These are phyloP conservation scores for Boletus vinaceobasis DNA, from an alignment of 768 basidiomycete species.

Conservation along the genomic window DNA sequence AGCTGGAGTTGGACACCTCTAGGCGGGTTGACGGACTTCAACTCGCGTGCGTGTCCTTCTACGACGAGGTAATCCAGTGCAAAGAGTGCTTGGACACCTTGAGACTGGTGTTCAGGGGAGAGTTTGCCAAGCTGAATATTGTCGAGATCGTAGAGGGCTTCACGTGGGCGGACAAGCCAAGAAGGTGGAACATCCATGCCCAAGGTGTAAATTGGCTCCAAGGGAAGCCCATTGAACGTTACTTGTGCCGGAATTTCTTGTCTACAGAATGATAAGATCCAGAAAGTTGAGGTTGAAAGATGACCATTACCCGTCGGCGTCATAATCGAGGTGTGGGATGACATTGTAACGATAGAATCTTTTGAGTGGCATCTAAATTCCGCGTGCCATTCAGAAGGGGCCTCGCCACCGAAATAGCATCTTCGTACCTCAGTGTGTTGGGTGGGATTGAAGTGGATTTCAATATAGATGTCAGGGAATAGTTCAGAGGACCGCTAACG, in stretches of 20 bases:
- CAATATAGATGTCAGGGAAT: slow-evolving; percentile 62
- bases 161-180: slow-evolving; percentile 90
- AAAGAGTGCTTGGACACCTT: slow-evolving; percentile 73
- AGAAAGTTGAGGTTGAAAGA: neutral
- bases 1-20: slow-evolving; percentile 92
- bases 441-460: slow-evolving; percentile 78
- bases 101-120: slow-evolving; percentile 45
- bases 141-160: slow-evolving; percentile 90
- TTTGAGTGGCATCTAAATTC: slow-evolving; percentile 75
- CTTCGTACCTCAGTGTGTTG: slow-evolving; percentile 60
- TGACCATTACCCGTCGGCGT: slow-evolving; percentile 57
- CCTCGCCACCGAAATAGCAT: neutral
- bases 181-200: slow-evolving; percentile 86
- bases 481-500: slow-evolving; percentile 31
- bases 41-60: slow-evolving; percentile 91
- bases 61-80: slow-evolving; percentile 88
- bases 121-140: slow-evolving; percentile 84
- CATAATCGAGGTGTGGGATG: slow-evolving; percentile 53
- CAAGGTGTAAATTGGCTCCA: slow-evolving; percentile 90
- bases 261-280: slow-evolving; percentile 33
- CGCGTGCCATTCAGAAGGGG: neutral
- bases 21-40: slow-evolving; percentile 60
- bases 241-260: slow-evolving; percentile 56
- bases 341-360: slow-evolving; percentile 87
- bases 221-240: slow-evolving; percentile 69